Evolutionary conservation across 495 filamentous ascomycete genomes (phyloP).

Genomic region (Daldinia childiae): DNA sequence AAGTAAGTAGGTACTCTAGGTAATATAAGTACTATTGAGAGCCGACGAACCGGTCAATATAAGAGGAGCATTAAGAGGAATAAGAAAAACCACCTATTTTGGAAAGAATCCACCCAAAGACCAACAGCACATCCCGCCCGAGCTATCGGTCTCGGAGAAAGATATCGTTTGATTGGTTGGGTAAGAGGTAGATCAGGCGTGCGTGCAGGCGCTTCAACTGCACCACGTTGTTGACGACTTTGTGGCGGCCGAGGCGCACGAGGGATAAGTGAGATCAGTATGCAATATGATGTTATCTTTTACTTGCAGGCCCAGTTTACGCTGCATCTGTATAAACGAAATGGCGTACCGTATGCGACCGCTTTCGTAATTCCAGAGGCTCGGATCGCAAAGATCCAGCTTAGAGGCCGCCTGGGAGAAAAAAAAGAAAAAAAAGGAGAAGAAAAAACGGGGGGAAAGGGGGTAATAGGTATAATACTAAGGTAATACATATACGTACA

Average conservation of each 20-base stretch:
- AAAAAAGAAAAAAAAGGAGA: not conserved
- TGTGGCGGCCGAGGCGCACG: constrained; percentile 28
- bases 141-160: constrained; percentile 30
- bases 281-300: constrained; percentile 42
- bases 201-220: constrained; percentile 42
- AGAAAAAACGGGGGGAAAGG: not conserved
- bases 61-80: constrained; percentile 11
- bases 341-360: constrained; percentile 30
- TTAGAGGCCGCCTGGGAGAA: constrained; percentile 29
- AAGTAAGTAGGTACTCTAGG: not conserved
- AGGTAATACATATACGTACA: not conserved
- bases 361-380: constrained; percentile 29
- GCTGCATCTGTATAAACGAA: constrained; percentile 25
- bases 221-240: constrained; percentile 39
- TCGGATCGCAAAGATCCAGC: constrained; percentile 21
- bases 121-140: constrained; percentile 41
- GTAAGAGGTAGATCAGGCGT: constrained; percentile 43
- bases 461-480: not conserved
- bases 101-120: constrained; percentile 32
- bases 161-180: constrained; percentile 37
- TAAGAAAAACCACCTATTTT: constrained; percentile 17
- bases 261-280: constrained; percentile 33
- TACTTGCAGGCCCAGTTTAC: constrained; percentile 29
- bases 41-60: constrained; percentile 30
- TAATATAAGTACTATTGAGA: constrained; percentile 13